Percentiles rank a stretch among this genome's conserved stretches.
Conservation (phyloP, 1,139 yeast genomes). For the Scheffersomyces illinoinensis region DNA sequence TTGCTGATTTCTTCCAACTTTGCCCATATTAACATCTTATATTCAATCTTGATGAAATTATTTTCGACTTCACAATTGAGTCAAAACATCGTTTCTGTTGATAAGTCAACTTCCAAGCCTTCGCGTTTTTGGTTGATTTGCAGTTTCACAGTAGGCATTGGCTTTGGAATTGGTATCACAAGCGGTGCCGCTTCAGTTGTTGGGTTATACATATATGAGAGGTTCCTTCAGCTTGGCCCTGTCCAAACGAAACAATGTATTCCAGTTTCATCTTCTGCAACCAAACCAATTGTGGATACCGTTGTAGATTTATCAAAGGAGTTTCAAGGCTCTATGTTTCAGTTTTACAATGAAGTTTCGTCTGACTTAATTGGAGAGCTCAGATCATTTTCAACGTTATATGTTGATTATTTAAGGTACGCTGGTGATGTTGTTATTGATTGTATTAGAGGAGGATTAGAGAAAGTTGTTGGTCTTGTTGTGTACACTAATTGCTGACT, state of each 20-base stretch:
- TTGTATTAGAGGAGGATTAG: slow-evolving; percentile 27
- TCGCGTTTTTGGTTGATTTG: slow-evolving; percentile 24
- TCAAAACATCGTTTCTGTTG: slow-evolving; percentile 3
- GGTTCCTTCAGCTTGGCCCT: neutral
- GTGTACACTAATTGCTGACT: slow-evolving; percentile 1
- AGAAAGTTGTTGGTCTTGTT: slow-evolving; percentile 18
- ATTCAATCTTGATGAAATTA: slow-evolving; percentile 15
- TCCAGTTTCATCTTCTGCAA: neutral
- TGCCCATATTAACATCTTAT: slow-evolving; percentile 18
- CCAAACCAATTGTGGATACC: neutral
- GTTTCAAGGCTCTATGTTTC: neutral
- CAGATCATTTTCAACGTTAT: neutral
- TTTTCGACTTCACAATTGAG: slow-evolving; percentile 6
- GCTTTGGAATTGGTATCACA: slow-evolving; percentile 33
- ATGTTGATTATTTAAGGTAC: slow-evolving; percentile 8
- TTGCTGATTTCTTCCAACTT: slow-evolving; percentile 29
- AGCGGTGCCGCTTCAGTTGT: slow-evolving; percentile 20
- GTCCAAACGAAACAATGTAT: neutral
- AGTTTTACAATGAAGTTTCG: neutral
- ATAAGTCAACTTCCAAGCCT: neutral
- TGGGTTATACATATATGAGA: slow-evolving; percentile 12
- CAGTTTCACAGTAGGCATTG: slow-evolving; percentile 37
- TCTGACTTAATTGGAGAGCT: neutral
- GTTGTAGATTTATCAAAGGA: neutral
- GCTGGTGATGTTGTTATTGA: slow-evolving; percentile 25